Conservation (phyloP, 2,329 filamentous ascomycete genomes). For the Ceratocystis destructans region DNA sequence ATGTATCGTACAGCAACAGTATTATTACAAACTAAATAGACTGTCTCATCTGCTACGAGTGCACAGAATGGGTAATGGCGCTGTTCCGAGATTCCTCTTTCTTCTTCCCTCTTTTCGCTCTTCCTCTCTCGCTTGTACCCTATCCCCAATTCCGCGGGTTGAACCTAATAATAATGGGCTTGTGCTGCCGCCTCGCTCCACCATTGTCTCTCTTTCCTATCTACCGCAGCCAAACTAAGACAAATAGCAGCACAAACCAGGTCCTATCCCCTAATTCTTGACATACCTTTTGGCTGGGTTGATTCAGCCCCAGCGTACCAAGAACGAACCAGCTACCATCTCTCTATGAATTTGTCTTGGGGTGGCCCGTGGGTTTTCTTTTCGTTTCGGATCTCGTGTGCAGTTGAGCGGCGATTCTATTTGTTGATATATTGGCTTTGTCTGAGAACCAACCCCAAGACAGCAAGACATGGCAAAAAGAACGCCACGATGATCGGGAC, state of each 20-base stretch:
- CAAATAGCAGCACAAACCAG: too few species aligned
- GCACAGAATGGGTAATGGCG: too few species aligned
- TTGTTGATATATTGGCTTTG: background rate
- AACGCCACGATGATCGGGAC: background rate
- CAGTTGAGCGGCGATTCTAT: background rate
- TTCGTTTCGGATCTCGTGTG: background rate
- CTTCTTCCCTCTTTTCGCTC: too few species aligned
- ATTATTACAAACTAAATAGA: background rate
- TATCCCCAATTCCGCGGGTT: too few species aligned
- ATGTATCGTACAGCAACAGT: background rate
- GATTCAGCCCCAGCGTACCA: background rate
- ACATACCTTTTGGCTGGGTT: background rate
- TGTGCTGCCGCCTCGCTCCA: too few species aligned
- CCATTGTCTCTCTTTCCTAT: too few species aligned
- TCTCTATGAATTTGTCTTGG: background rate
- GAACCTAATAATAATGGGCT: too few species aligned
- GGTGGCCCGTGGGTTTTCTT: background rate
- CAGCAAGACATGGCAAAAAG: background rate
- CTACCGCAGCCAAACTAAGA: too few species aligned
- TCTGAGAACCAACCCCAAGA: background rate
- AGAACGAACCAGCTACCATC: background rate
- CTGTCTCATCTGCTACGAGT: too few species aligned
- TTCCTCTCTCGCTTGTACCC: too few species aligned
- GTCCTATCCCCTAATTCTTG: too few species aligned
- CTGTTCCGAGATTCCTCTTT: too few species aligned